Conservation (phyloP, 352 stramenopile genomes). For the Phytophthora europaea region DNA sequence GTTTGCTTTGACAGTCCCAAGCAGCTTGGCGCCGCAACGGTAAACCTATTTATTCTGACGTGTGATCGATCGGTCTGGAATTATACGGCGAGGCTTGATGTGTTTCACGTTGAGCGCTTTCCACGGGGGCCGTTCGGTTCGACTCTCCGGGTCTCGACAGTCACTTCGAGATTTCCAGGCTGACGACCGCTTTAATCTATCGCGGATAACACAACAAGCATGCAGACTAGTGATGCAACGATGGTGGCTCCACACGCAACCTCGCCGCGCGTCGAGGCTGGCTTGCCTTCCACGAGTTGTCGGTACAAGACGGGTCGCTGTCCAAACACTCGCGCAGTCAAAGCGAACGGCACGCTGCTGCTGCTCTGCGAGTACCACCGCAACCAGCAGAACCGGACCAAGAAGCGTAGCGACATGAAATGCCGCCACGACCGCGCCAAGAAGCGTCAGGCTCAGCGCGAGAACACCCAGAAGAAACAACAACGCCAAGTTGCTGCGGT, state of each 20-base stretch:
- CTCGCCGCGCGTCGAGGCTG: not conserved
- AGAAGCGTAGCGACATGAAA: slow-evolving; percentile 89
- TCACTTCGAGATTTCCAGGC: slow-evolving; percentile 37
- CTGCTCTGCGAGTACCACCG: slow-evolving; percentile 87
- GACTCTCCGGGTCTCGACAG: not conserved
- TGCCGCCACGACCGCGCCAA: slow-evolving; percentile 73
- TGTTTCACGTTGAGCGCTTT: slow-evolving; percentile 22
- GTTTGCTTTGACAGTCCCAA: slow-evolving; percentile 7
- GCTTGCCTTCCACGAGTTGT: slow-evolving; percentile 45
- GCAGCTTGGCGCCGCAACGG: slow-evolving; percentile 29
- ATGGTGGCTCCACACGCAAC: not conserved
- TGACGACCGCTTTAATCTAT: slow-evolving; percentile 12
- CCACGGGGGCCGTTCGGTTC: not conserved
- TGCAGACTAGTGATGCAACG: slow-evolving; percentile 21
- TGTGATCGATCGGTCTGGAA: not conserved
- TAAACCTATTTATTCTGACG: slow-evolving; percentile 42
- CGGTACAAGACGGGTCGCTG: slow-evolving; percentile 88
- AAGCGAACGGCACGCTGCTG: slow-evolving; percentile 78
- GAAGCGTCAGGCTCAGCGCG: slow-evolving; percentile 57
- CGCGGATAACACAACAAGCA: slow-evolving; percentile 13
- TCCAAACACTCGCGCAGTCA: slow-evolving; percentile 73
- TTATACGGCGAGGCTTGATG: not conserved
- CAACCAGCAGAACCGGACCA: slow-evolving; percentile 87
- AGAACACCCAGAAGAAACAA: slow-evolving; percentile 26
- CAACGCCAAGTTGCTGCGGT: not conserved